phyloP scores from a whole-genome alignment of 139 green algal species.

The Coccomyxa sp. region DNA sequence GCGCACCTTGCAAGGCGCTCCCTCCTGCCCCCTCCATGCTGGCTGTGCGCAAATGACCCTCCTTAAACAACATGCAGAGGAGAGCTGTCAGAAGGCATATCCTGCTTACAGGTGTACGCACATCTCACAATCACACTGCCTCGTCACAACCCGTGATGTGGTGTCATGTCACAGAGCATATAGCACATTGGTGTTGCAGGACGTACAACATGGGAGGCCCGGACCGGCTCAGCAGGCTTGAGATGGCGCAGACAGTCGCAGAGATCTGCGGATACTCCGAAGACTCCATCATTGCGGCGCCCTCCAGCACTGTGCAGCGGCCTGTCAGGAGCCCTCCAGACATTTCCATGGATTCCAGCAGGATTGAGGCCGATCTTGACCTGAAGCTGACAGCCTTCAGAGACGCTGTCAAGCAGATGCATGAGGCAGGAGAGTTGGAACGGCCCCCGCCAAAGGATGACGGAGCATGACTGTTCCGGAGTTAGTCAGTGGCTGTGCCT shows the following conservation, averaged over 20 bases:
- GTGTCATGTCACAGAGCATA: background rate
- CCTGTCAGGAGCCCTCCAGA: constrained; percentile 30
- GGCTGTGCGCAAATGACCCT: background rate
- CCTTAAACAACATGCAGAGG: background rate
- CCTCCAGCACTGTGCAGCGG: constrained; percentile 6
- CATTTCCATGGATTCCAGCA: constrained; percentile 35
- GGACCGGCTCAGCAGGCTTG: constrained; percentile 47
- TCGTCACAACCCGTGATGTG: background rate
- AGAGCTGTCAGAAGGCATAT: background rate
- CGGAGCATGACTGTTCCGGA: too few relatives aligned
- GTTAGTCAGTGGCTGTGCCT: too few relatives aligned
- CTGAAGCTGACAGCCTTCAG: constrained; percentile 8
- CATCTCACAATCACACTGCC: background rate
- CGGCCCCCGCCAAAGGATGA: too few relatives aligned
- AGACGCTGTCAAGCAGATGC: constrained; percentile 14
- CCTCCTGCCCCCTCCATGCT: background rate
- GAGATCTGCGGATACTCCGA: background rate
- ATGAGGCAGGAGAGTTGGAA: too few relatives aligned
- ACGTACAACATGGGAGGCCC: constrained; percentile 60
- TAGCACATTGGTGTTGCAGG: background rate
- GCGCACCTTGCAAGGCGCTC: background rate
- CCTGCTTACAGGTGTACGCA: background rate
- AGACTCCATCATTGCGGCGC: constrained; percentile 4
- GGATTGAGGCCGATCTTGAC: background rate
- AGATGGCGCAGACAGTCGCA: constrained; percentile 45